Conservation (phyloP, 1,284 basidiomycete species). For the Irpex lacteus region DNA sequence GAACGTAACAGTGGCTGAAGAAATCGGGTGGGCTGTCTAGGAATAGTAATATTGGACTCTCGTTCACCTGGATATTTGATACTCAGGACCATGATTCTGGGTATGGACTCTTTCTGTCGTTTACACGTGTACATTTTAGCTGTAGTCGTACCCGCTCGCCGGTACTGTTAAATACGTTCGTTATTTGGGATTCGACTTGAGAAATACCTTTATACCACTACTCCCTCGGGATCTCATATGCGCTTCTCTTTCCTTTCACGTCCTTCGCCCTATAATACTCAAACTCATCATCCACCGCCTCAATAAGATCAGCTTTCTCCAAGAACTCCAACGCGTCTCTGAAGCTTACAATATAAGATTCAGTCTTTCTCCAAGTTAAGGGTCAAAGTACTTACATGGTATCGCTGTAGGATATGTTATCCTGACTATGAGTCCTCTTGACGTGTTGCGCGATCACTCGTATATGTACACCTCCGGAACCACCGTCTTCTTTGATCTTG, state of each 20-base stretch:
- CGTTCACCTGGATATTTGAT: too few relatives aligned
- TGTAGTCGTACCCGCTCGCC: too few relatives aligned
- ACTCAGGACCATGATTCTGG: too few relatives aligned
- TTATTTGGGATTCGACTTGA: too few relatives aligned
- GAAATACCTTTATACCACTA: neutral
- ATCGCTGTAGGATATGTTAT: neutral
- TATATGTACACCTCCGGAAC: neutral
- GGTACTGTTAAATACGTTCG: too few relatives aligned
- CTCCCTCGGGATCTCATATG: neutral
- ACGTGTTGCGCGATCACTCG: neutral
- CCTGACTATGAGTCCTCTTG: neutral
- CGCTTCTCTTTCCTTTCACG: neutral
- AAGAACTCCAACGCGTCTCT: neutral
- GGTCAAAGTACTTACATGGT: neutral
- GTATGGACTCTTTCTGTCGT: too few relatives aligned
- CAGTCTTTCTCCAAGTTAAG: neutral
- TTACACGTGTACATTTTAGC: too few relatives aligned
- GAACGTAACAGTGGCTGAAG: too few relatives aligned
- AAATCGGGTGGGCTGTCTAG: too few relatives aligned
- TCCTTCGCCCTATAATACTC: neutral
- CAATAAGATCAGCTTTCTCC: slow-evolving; percentile 14
- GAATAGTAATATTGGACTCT: too few relatives aligned
- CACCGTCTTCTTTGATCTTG: slow-evolving; percentile 41
- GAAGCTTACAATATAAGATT: neutral
- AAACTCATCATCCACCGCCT: neutral